These are phyloP conservation scores for Candida glucosophila DNA, from an alignment of 1,139 yeast genomes.

Conservation along the genomic window DNA sequence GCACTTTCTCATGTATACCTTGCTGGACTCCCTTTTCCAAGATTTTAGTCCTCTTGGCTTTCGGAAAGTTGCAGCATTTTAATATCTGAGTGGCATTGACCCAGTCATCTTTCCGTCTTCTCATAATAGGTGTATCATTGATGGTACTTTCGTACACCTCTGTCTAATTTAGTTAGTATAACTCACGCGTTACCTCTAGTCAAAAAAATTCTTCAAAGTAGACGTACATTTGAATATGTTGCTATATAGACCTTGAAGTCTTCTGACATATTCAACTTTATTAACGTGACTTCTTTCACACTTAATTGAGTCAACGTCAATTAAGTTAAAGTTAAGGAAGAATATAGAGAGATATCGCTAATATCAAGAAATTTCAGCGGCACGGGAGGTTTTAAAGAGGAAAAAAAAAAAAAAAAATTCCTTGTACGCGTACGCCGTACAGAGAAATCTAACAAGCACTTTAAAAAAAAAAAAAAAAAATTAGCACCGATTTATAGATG, in stretches of 20 bases:
- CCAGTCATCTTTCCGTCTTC: constrained; percentile 87
- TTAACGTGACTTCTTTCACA: not conserved
- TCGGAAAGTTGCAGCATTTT: constrained; percentile 90
- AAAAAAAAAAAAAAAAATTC: no score
- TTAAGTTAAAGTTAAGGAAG: not conserved
- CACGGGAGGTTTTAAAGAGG: no score
- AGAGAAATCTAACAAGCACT: no score
- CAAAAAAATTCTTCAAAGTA: constrained; percentile 4
- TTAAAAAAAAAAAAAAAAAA: no score
- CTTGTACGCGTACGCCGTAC: no score
- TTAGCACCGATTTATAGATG: no score
- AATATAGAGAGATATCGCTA: no score
- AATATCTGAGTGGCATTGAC: constrained; percentile 97
- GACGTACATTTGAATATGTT: constrained; percentile 20
- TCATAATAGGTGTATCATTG: constrained; percentile 85
- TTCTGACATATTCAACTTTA: constrained; percentile 7
- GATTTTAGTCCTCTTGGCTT: constrained; percentile 86
- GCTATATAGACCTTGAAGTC: constrained; percentile 18
- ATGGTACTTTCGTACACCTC: constrained; percentile 83
- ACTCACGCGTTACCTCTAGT: constrained; percentile 6
- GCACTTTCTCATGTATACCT: constrained; percentile 85
- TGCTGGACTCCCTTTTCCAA: constrained; percentile 86
- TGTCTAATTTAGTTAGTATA: constrained; percentile 17
- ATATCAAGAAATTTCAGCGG: no score
- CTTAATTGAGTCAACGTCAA: not conserved